Percentiles rank a stretch among this genome's conserved stretches.
These are phyloP conservation scores for Erythrophleum fordii DNA, from an alignment of 306 rosid genomes.

Conservation along the genomic window DNA sequence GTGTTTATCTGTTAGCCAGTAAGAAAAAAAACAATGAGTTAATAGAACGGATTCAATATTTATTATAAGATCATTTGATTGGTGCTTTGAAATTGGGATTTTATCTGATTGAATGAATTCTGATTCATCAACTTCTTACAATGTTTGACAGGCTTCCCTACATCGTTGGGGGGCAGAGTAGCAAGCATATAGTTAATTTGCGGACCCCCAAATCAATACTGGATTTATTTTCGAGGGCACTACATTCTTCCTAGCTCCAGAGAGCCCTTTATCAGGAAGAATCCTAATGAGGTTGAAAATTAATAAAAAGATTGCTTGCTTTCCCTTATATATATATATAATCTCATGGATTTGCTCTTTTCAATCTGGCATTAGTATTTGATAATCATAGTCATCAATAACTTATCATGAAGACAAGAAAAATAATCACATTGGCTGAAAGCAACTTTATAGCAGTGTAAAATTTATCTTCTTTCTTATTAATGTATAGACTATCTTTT, in stretches of 20 bases:
- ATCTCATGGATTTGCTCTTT: conserved; percentile 12
- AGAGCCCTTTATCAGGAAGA: conserved; percentile 46
- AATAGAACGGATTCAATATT: conserved; percentile 43
- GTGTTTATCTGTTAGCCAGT: conserved; percentile 50
- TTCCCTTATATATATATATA: conserved; percentile 16
- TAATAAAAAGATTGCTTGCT: conserved; percentile 38
- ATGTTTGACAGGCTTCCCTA: conserved; percentile 75
- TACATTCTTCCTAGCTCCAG: conserved; percentile 51
- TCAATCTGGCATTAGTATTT: conserved; percentile 15
- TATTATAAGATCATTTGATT: conserved; percentile 32
- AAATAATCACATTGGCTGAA: conserved; percentile 12
- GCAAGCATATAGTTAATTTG: conserved; percentile 47
- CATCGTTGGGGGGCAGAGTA: conserved; percentile 56
- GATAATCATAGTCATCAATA: background rate
- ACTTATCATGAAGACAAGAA: conserved; percentile 24
- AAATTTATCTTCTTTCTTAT: background rate
- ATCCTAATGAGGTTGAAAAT: conserved; percentile 51
- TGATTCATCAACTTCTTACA: conserved; percentile 48
- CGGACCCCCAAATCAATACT: conserved; percentile 37
- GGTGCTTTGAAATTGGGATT: background rate
- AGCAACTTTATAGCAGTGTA: background rate
- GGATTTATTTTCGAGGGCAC: conserved; percentile 41
- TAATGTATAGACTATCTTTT: background rate
- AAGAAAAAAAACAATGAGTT: conserved; percentile 50
- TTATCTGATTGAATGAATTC: conserved; percentile 36